These are phyloP conservation scores for Gloeophyllum trabeum DNA, from an alignment of 768 basidiomycete species.

Conservation along the genomic window DNA sequence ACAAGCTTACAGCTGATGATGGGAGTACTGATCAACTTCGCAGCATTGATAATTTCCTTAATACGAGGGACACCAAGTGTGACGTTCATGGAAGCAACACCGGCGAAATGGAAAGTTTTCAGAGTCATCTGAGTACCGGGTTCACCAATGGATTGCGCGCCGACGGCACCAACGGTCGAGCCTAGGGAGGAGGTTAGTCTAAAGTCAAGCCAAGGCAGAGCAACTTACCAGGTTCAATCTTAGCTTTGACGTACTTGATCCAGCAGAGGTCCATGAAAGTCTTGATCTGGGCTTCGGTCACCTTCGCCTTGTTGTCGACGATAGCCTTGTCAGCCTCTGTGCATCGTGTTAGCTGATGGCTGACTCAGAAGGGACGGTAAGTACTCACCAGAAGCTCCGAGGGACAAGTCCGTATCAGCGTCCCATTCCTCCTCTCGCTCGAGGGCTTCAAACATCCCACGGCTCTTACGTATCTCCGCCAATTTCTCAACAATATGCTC, in stretches of 20 bases:
- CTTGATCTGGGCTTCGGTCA: conserved; percentile 71
- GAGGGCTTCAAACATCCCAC: conserved; percentile 79
- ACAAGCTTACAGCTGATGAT: conserved; percentile 97
- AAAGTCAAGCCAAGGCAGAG: neutral
- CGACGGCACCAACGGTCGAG: conserved; percentile 96
- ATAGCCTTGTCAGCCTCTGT: conserved; percentile 57
- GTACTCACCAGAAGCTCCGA: conserved; percentile 60
- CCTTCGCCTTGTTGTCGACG: conserved; percentile 86
- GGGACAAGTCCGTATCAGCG: conserved; percentile 59
- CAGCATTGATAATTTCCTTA: conserved; percentile 99
- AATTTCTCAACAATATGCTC: conserved; percentile 56
- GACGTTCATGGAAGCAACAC: conserved; percentile 99
- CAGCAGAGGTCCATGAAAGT: conserved; percentile 81
- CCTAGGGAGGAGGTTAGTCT: conserved; percentile 30
- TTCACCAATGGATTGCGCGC: conserved; percentile 98
- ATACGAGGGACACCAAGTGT: conserved; percentile 99
- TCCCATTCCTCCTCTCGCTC: conserved; percentile 71
- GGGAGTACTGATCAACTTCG: conserved; percentile 94
- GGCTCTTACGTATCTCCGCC: conserved; percentile 52
- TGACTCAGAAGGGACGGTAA: neutral
- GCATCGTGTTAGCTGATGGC: conserved; percentile 2
- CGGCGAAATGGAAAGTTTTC: conserved; percentile 99
- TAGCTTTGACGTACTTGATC: conserved; percentile 88
- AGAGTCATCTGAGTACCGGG: conserved; percentile 99
- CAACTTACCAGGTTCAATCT: conserved; percentile 81